Evolutionary conservation across 2,329 filamentous ascomycete genomes (phyloP).

Genomic region (Hymenoscyphus occultus): DNA sequence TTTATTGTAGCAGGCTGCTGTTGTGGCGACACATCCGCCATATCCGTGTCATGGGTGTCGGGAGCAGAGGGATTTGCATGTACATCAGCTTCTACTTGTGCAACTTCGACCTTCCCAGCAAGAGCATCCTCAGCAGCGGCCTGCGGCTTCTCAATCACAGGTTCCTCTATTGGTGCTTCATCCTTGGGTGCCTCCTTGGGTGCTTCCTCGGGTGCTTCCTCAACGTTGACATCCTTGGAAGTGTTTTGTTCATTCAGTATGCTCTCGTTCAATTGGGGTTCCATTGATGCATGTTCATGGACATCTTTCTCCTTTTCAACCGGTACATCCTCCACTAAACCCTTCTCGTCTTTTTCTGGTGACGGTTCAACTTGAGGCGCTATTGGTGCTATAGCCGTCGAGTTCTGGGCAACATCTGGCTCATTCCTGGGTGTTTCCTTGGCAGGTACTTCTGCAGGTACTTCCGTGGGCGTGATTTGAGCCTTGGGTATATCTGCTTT

Average conservation of each 20-base stretch:
- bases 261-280: not conserved
- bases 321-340: not conserved
- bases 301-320: not conserved
- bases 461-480: not conserved
- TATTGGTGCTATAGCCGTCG: not conserved
- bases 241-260: not conserved
- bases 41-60: constrained; percentile 1
- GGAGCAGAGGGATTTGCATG: not conserved
- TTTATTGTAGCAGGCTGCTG: not conserved
- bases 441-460: not conserved
- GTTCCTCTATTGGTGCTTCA: not conserved
- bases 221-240: not conserved
- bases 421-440: not conserved
- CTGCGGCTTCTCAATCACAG: not conserved
- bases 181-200: not conserved
- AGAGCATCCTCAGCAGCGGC: not conserved
- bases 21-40: not conserved
- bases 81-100: not conserved
- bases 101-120: not conserved
- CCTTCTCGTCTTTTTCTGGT: not conserved
- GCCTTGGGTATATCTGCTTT: constrained; percentile 6
- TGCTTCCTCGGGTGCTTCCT: constrained; percentile 1
- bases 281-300: not conserved
- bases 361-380: not conserved
- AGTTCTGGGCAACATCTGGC: not conserved